Evolutionary conservation across 1,139 yeast genomes (phyloP).

Genomic region (Schizosaccharomyces versatilis): DNA sequence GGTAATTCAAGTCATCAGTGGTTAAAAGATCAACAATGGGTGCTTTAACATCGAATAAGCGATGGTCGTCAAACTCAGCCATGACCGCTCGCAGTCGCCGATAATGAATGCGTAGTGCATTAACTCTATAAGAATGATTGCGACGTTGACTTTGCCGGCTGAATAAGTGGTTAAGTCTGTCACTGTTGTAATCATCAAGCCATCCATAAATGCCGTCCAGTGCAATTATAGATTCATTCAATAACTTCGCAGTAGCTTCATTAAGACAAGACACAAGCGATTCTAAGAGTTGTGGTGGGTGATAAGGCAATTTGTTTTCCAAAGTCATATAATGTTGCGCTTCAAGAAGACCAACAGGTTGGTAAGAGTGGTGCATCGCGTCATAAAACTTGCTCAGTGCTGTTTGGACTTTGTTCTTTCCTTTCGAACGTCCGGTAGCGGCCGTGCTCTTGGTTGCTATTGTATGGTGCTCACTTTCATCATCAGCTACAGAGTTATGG

Average conservation of each 20-base stretch:
- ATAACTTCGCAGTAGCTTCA: constrained; percentile 2
- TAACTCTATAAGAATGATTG: not conserved
- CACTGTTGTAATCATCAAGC: constrained; percentile 6
- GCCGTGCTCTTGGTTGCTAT: too few relatives aligned
- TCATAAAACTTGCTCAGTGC: constrained; percentile 3
- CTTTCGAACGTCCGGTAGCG: too few relatives aligned
- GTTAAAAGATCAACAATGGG: constrained; percentile 6
- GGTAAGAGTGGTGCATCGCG: constrained; percentile 7
- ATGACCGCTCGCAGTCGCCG: constrained; percentile 3
- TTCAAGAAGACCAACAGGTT: constrained; percentile 10
- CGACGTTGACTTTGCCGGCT: not conserved
- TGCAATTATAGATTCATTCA: constrained; percentile 5
- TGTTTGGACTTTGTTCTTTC: not conserved
- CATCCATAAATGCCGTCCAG: constrained; percentile 4
- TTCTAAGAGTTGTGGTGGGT: not conserved
- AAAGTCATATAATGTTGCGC: constrained; percentile 8
- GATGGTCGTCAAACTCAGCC: constrained; percentile 4
- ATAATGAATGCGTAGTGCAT: not conserved
- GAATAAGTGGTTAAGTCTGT: constrained; percentile 7
- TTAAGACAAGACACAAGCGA: not conserved
- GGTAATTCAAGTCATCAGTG: not conserved
- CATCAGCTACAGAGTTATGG: too few relatives aligned
- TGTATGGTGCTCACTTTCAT: too few relatives aligned
- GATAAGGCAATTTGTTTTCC: constrained; percentile 3
- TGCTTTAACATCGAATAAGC: constrained; percentile 4